Conservation (phyloP, 2,329 filamentous ascomycete species). For the Sclerotinia nivalis region DNA sequence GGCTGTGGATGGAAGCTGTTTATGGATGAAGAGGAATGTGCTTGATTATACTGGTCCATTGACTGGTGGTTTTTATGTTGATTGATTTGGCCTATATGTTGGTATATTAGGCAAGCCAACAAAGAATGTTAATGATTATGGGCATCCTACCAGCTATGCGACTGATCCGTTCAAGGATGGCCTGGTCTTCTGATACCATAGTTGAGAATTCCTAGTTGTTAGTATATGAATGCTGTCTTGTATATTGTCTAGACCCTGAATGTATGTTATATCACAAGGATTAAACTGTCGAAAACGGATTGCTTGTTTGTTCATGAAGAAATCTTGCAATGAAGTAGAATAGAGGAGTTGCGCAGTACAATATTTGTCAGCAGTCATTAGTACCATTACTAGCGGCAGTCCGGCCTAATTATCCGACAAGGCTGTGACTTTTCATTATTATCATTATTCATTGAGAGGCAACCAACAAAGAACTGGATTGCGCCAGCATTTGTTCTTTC, state of each 20-base stretch:
- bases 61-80: slow-evolving; percentile 67
- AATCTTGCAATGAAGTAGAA: background rate
- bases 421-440: slow-evolving; percentile 11
- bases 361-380: slow-evolving; percentile 15
- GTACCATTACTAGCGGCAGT: background rate
- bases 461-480: slow-evolving; percentile 11
- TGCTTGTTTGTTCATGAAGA: background rate
- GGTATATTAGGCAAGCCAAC: slow-evolving; percentile 31
- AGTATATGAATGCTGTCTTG: slow-evolving; percentile 24
- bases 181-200: slow-evolving; percentile 56
- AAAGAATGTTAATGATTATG: slow-evolving; percentile 50
- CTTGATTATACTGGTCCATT: slow-evolving; percentile 39
- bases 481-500: background rate
- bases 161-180: slow-evolving; percentile 56
- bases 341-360: background rate
- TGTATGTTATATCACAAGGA: background rate
- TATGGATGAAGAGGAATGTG: slow-evolving; percentile 22
- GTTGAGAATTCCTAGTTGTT: slow-evolving; percentile 31
- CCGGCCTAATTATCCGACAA: slow-evolving; percentile 14
- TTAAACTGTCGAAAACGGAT: background rate
- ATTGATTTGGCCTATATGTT: slow-evolving; percentile 69
- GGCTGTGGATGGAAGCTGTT: slow-evolving; percentile 27
- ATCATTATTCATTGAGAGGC: background rate
- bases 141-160: slow-evolving; percentile 54
- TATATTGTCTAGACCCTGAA: background rate